Evolutionary conservation across 805 yeast species (phyloP).

Genomic region (Cyberlindnera euphorbiiphila): DNA sequence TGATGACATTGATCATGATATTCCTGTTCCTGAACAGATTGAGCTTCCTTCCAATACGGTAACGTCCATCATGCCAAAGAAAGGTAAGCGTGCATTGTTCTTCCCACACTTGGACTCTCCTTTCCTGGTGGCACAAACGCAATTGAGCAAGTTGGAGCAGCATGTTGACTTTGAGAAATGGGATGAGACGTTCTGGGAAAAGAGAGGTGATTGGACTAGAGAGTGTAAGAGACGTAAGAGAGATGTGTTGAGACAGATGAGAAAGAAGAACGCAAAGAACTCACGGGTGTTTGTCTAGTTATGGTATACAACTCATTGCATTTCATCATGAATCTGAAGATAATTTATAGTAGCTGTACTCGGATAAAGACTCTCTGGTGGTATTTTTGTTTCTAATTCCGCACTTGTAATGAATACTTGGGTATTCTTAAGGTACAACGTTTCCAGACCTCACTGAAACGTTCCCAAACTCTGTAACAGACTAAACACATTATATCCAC

Average conservation of each 20-base stretch:
- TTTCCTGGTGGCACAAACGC: slow-evolving; percentile 81
- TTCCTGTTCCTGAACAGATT: slow-evolving; percentile 25
- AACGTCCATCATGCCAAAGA: slow-evolving; percentile 25
- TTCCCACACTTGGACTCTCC: slow-evolving; percentile 86
- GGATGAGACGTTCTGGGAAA: slow-evolving; percentile 77
- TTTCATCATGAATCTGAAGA: no score
- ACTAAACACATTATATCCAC: no score
- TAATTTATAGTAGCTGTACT: no score
- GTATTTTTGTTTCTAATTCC: background rate
- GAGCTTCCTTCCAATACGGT: slow-evolving; percentile 21
- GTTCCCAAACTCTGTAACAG: no score
- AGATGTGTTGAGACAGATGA: slow-evolving; percentile 61
- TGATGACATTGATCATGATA: slow-evolving; percentile 44
- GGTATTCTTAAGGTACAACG: no score
- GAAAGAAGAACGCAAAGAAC: slow-evolving; percentile 37
- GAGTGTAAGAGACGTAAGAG: slow-evolving; percentile 71
- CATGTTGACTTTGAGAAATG: slow-evolving; percentile 42
- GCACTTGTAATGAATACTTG: no score
- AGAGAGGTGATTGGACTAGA: slow-evolving; percentile 75
- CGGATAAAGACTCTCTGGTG: no score
- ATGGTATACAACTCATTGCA: no score
- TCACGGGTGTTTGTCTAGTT: slow-evolving; percentile 21
- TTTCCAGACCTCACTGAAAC: no score
- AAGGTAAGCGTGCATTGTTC: slow-evolving; percentile 47
- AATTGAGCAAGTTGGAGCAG: slow-evolving; percentile 50